Evolutionary conservation across 768 basidiomycete species (phyloP), one percentile per base, ranked within the genome.

Genomic region (Mycena alexandri): DNA sequence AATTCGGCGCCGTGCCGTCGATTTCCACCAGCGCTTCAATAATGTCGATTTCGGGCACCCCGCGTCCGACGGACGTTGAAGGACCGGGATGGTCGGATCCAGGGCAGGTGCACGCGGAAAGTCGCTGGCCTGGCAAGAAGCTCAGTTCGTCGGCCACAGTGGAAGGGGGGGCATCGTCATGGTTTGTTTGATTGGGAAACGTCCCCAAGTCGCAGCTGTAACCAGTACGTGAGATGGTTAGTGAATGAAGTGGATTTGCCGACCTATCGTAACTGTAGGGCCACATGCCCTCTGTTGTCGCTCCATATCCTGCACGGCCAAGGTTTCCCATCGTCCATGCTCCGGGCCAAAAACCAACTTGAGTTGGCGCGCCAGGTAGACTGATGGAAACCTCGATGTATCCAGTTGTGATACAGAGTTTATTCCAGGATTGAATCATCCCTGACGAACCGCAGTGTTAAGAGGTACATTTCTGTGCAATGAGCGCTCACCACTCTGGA

Each of bases 251-350:
- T 29, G 41, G 24, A 19, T 29, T 11, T 36, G 38, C 14, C 38
- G 38, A 47, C 46, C 43, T 46, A 17, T 16, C 56, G 8, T 90
- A 90, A 79, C 92, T 89, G 78, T 94, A 94, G 0, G 93, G 93
- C 92, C 93, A 93, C 68, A 85, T 85, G 3, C 95, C 94, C 51
- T 95, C 93, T 2, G 91, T 91, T 1, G 93, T 89, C 0, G 90
- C 93, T 6, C 87, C 81, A 75, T 93, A 95, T 9, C 94, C 95
- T 0, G 94, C 89, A 48, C 95, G 81, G 0, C 88, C 94, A 7
- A 96, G 84, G 75, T 96, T 97, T 2, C 94, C 94, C 90, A 93
- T 92, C 33, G 91, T 93, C 94, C 94, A 95, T 2, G 86, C 87
- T 69, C 92, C 93, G 42, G 93, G 94, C 94, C 93, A 94, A 69